phyloP scores from a whole-genome alignment of 2,329 filamentous ascomycete species.

The Diaporthe longicolla region DNA sequence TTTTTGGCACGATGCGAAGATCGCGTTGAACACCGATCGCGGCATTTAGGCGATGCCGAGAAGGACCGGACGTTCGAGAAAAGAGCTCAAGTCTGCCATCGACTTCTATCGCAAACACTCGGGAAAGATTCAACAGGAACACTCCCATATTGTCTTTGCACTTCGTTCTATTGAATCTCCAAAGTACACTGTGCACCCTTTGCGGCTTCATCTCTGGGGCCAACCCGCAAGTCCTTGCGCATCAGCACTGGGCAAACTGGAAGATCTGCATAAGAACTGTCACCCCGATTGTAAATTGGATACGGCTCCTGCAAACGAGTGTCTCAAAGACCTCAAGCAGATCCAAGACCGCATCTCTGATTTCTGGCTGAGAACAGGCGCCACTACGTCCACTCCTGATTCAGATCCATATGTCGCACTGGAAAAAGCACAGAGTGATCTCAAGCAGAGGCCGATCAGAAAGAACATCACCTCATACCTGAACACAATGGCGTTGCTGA shows the following conservation, averaged over 20 bases:
- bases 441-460: neutral
- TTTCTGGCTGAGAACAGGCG: neutral
- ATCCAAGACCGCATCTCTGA: neutral
- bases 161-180: neutral
- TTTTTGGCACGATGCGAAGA: neutral
- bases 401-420: neutral
- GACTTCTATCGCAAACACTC: neutral
- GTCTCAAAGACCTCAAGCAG: neutral
- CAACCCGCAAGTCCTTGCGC: neutral
- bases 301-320: neutral
- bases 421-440: too few relatives aligned
- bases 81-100: neutral
- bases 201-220: neutral
- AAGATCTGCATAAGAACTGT: neutral
- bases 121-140: neutral
- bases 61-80: neutral
- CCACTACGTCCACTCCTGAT: neutral
- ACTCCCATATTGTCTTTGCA: neutral
- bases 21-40: neutral
- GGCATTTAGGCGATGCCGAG: neutral
- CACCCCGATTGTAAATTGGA: neutral
- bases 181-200: neutral
- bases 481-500: neutral
- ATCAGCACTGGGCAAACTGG: neutral
- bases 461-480: neutral